Conservation (phyloP, 768 basidiomycete genomes). For the Trametes sanguinea region DNA sequence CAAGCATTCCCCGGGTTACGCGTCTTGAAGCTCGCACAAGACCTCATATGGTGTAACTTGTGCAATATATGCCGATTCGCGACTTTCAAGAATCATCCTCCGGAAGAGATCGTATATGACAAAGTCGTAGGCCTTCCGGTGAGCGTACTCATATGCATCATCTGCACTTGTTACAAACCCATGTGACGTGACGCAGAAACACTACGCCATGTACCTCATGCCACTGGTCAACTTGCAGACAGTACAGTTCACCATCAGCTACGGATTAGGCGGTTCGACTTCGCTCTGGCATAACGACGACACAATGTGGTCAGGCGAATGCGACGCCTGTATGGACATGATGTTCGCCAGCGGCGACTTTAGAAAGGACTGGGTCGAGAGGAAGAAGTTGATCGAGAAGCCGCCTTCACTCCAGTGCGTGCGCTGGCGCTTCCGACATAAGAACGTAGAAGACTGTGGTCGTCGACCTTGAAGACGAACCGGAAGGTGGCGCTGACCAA, state of each 20-base stretch:
- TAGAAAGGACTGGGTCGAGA: constrained; percentile 10
- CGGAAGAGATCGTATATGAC: constrained; percentile 16
- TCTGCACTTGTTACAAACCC: not conserved
- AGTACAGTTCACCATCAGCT: constrained; percentile 11
- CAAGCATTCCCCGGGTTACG: constrained; percentile 12
- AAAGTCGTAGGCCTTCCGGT: constrained; percentile 23
- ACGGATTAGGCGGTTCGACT: constrained; percentile 7
- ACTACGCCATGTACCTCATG: constrained; percentile 8
- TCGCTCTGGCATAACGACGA: constrained; percentile 7
- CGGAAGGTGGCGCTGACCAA: not conserved
- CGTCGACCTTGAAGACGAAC: constrained; percentile 8
- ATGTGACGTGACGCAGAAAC: not conserved
- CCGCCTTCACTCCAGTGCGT: constrained; percentile 17
- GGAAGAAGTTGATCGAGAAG: constrained; percentile 9
- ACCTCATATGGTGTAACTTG: constrained; percentile 20
- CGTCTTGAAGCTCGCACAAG: constrained; percentile 15
- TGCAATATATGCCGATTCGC: constrained; percentile 23
- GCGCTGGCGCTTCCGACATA: constrained; percentile 18
- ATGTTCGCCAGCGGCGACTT: constrained; percentile 14
- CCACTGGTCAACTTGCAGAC: constrained; percentile 8
- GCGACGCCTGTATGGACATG: constrained; percentile 21
- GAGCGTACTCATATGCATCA: not conserved
- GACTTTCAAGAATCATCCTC: constrained; percentile 20
- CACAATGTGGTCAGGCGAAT: constrained; percentile 19
- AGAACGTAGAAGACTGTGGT: not conserved